Conservation (phyloP, 768 basidiomycete genomes). For the Hortiboletus flavorubellus region DNA sequence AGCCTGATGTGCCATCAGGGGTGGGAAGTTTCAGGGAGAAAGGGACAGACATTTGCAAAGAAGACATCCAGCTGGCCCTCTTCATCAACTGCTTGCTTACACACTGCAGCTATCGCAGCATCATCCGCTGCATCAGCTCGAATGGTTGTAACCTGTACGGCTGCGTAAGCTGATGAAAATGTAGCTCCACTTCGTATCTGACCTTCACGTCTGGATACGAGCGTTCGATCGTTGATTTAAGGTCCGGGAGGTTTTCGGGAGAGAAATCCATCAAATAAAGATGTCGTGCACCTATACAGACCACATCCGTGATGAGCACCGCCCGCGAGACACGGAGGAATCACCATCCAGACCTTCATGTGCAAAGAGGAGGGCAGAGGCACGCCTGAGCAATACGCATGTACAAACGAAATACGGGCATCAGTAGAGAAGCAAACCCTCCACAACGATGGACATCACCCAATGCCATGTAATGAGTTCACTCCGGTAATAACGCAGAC, state of each 20-base stretch:
- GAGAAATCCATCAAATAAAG: constrained; percentile 77
- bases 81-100: constrained; percentile 70
- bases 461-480: constrained; percentile 84
- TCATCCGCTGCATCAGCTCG: constrained; percentile 87
- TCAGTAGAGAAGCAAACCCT: constrained; percentile 8
- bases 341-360: constrained; percentile 58
- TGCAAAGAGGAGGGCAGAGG: constrained; percentile 68
- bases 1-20: constrained; percentile 45
- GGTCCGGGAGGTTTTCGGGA: constrained; percentile 60
- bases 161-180: constrained; percentile 10
- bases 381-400: constrained; percentile 48
- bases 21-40: neutral
- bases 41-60: constrained; percentile 78
- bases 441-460: constrained; percentile 44
- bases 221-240: constrained; percentile 64
- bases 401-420: constrained; percentile 2
- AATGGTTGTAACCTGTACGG: constrained; percentile 66
- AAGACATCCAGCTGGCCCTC: constrained; percentile 90
- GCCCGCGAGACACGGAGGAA: neutral
- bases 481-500: constrained; percentile 89
- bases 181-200: neutral
- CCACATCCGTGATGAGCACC: constrained; percentile 1
- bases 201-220: constrained; percentile 82
- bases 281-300: constrained; percentile 60
- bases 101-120: constrained; percentile 58